phyloP scores from a whole-genome alignment of 1,284 basidiomycete species.

The Coniferiporia sulphurascens region DNA sequence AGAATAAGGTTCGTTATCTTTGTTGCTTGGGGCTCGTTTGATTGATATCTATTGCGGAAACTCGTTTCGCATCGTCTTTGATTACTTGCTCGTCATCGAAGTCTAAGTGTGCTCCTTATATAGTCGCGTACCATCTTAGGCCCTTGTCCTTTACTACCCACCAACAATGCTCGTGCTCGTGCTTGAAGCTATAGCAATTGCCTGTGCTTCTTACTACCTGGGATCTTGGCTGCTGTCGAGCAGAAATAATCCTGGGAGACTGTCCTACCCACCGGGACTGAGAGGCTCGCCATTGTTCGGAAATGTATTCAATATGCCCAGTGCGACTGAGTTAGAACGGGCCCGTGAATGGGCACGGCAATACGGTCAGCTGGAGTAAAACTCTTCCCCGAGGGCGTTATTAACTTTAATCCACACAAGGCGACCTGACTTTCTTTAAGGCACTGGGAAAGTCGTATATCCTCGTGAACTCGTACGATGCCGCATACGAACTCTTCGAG shows the following conservation, averaged over 20 bases:
- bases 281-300: constrained; percentile 36
- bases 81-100: no score
- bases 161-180: neutral
- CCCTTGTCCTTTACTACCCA: neutral
- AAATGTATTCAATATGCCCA: constrained; percentile 40
- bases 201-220: neutral
- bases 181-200: neutral
- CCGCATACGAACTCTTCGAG: constrained; percentile 14
- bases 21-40: no score
- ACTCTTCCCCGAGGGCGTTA: neutral
- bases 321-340: constrained; percentile 35
- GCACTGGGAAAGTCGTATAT: constrained; percentile 5
- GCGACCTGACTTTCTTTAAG: constrained; percentile 4
- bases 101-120: no score
- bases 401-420: neutral
- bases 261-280: constrained; percentile 30
- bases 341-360: constrained; percentile 37
- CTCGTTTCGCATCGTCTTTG: no score
- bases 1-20: no score
- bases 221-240: neutral
- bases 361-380: constrained; percentile 29
- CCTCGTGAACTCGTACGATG: constrained; percentile 14
- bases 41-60: no score
- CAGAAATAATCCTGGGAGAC: neutral
- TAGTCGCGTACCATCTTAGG: no score